Percentiles rank a stretch among this genome's conserved stretches.
Evolutionary conservation across 2,329 filamentous ascomycete species (phyloP).

Genomic region (Fusarium begoniae): DNA sequence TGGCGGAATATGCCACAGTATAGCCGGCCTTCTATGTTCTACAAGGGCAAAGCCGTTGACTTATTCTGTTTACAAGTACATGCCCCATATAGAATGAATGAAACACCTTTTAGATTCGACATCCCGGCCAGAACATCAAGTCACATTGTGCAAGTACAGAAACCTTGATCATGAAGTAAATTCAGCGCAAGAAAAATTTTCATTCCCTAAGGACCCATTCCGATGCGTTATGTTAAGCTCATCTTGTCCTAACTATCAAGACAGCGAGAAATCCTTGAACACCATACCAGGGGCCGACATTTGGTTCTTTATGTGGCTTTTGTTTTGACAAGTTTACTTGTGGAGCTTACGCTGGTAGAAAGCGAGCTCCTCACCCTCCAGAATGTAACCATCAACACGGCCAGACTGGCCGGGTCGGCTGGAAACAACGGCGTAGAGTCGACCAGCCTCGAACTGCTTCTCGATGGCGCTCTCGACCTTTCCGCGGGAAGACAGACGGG

Average conservation of each 20-base stretch:
- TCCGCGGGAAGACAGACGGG: conserved; percentile 80
- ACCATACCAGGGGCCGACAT: conserved; percentile 47
- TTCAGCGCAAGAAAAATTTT: conserved; percentile 49
- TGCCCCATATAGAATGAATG: conserved; percentile 6
- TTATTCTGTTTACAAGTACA: neutral
- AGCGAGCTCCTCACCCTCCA: conserved; percentile 99
- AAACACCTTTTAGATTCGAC: conserved; percentile 3
- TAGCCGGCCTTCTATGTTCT: neutral
- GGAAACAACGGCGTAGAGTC: conserved; percentile 91
- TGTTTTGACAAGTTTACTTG: conserved; percentile 74
- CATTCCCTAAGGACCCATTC: conserved; percentile 52
- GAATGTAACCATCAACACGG: conserved; percentile 95
- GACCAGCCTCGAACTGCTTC: conserved; percentile 99
- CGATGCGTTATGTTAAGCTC: conserved; percentile 51
- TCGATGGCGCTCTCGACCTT: conserved; percentile 94
- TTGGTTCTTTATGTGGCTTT: conserved; percentile 32
- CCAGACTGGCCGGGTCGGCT: conserved; percentile 97
- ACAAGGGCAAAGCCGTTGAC: conserved; percentile 1
- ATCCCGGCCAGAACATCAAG: neutral
- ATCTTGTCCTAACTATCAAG: conserved; percentile 49
- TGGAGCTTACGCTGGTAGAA: conserved; percentile 99
- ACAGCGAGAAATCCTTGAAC: conserved; percentile 51
- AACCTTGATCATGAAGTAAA: conserved; percentile 44
- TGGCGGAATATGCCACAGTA: conserved; percentile 17
- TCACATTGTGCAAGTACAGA: conserved; percentile 33